These are phyloP conservation scores for Rhizophora mangle DNA, from an alignment of 345 rosid genomes.

Conservation along the genomic window DNA sequence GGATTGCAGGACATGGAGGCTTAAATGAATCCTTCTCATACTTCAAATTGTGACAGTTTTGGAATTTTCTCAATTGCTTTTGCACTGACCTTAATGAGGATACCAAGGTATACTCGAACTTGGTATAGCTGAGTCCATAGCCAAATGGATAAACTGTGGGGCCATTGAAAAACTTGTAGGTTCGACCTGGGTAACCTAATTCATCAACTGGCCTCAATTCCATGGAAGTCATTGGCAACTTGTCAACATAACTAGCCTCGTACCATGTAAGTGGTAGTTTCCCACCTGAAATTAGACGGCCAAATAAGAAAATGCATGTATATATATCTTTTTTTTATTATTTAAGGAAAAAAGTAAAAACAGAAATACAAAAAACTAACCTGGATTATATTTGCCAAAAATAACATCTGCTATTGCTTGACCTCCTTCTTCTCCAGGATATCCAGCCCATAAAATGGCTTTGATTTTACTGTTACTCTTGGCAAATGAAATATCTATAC, in stretches of 20 bases:
- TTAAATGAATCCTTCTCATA: background rate
- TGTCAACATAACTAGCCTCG: conserved; percentile 28
- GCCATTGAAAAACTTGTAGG: conserved; percentile 58
- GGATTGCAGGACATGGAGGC: conserved; percentile 19
- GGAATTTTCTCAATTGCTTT: conserved; percentile 13
- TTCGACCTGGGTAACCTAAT: conserved; percentile 49
- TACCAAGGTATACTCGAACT: conserved; percentile 13
- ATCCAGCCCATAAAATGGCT: conserved; percentile 62
- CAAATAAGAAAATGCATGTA: no score
- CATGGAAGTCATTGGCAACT: conserved; percentile 56
- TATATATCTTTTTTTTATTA: no score
- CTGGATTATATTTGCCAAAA: conserved; percentile 60
- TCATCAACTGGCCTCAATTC: conserved; percentile 39
- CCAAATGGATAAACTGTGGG: conserved; percentile 51
- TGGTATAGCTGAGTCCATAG: conserved; percentile 52
- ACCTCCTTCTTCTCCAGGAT: conserved; percentile 74
- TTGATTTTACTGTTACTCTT: conserved; percentile 29
- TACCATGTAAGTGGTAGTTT: conserved; percentile 59
- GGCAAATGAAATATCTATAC: conserved; percentile 51
- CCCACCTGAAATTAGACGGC: conserved; percentile 36
- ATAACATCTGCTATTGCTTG: conserved; percentile 61
- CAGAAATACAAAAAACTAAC: conserved; percentile 14
- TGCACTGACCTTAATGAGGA: background rate
- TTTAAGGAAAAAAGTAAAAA: background rate
- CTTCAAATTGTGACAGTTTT: conserved; percentile 25